Evolutionary conservation across 176 grass and related monocot species (phyloP), one percentile per base, ranked within the genome.

Genomic region (Pontederia paniculata): DNA sequence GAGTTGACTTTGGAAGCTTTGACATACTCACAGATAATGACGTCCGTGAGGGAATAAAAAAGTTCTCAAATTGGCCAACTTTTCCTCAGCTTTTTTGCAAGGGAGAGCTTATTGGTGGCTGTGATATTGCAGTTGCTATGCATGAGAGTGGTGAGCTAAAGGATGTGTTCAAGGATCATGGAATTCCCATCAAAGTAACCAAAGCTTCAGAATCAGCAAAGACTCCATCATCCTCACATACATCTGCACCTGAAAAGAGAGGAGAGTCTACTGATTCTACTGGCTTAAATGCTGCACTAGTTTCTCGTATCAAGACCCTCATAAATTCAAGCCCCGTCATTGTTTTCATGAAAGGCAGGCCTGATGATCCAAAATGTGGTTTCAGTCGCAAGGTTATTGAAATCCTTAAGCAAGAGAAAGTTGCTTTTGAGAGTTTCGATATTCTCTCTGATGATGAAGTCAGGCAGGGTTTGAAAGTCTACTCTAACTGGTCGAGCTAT

Each of bases 401-500:
- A 62, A 69, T 76, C 13, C 64, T 76, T 59, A 23, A 21, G 45
- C 31, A 61, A 69, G 65, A 62, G 55, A 44, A 51, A 42, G 41
- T 57, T 62, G 43, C 63, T 54, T 76, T 52, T 18, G 63, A 62
- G 10, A 76, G 21, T 25, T 76, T 62, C 62, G 55, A 76, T 70
- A 42, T 76, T 48, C 55, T 68, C 41, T 21, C 44, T 0, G 54
- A 76, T 19, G 65, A 76, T 48, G 60, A 62, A 62, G 5, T 67
- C 22, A 67, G 49, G 28, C 64, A 67, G 49, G 49, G 64, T 42
- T n/a, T 67, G 16, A 67, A 67, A 74, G 58, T 81, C 52, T 17
- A 84, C 54, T 98, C 94, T 37, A 85, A 80, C 69, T 98, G 94
- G 94, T 77, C 94, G 48, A 98, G 94, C 60, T 98, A 84, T 80